Evolutionary conservation across 2,329 filamentous ascomycete genomes (phyloP).

Genomic region (Lasiodiplodia sp.): DNA sequence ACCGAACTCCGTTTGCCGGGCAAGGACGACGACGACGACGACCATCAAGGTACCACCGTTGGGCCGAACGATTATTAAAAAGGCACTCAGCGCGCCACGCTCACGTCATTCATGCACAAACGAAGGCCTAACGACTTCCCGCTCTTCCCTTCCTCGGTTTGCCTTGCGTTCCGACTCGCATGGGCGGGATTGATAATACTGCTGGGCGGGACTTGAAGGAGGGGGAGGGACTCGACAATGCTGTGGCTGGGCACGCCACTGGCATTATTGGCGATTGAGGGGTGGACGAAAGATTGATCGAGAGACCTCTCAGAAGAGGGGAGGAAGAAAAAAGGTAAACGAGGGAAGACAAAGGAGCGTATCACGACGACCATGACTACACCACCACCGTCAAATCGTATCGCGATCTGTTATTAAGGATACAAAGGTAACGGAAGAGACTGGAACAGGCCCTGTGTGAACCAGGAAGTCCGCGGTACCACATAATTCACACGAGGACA

Average conservation of each 20-base stretch:
- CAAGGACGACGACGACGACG: no score
- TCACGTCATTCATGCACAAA: neutral
- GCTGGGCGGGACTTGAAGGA: neutral
- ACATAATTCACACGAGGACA: no score
- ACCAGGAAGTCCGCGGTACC: no score
- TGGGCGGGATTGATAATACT: neutral
- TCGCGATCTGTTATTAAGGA: no score
- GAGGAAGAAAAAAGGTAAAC: neutral
- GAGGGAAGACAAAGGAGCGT: neutral
- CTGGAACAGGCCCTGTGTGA: no score
- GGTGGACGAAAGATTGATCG: neutral
- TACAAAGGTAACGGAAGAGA: no score
- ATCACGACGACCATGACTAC: no score
- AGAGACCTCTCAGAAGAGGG: neutral
- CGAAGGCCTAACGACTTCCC: neutral
- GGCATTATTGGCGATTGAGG: neutral
- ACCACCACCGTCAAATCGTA: no score
- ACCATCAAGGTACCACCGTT: no score
- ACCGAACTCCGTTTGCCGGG: no score
- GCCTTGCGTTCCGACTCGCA: neutral
- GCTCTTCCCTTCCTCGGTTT: neutral
- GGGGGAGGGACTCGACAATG: neutral
- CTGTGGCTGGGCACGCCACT: neutral
- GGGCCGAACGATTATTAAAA: no score
- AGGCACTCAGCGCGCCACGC: no score